These are phyloP conservation scores for Acacia crassicarpa DNA, from an alignment of 306 rosid species.

Conservation along the genomic window DNA sequence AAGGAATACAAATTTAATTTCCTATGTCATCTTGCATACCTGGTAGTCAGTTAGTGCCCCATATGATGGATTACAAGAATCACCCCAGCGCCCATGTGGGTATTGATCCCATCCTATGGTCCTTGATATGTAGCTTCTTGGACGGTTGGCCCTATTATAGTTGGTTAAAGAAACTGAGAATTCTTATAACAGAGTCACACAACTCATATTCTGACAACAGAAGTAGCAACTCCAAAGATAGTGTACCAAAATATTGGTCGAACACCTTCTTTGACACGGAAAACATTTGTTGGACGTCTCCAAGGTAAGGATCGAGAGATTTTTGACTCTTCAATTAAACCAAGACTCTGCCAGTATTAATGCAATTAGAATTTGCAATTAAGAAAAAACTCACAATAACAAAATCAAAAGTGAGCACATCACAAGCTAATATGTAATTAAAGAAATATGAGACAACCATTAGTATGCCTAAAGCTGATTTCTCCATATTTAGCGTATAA, in stretches of 20 bases:
- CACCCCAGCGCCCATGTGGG: constrained; percentile 96
- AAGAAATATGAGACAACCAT: constrained; percentile 44
- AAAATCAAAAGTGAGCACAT: constrained; percentile 24
- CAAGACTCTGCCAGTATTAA: constrained; percentile 74
- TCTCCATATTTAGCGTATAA: constrained; percentile 94
- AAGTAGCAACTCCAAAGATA: constrained; percentile 15
- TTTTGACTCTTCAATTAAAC: constrained; percentile 85
- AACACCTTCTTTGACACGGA: constrained; percentile 79
- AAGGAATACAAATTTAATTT: constrained; percentile 20
- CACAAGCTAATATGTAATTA: constrained; percentile 27
- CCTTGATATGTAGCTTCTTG: constrained; percentile 93
- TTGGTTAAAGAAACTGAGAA: constrained; percentile 35
- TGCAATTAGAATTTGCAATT: constrained; percentile 18
- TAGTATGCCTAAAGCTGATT: constrained; percentile 81
- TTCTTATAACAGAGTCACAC: constrained; percentile 24
- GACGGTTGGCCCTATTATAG: constrained; percentile 91
- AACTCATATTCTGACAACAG: constrained; percentile 16
- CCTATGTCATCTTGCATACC: constrained; percentile 43
- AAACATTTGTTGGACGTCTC: constrained; percentile 89
- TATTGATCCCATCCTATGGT: constrained; percentile 96
- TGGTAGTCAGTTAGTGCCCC: constrained; percentile 87
- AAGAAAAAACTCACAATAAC: constrained; percentile 27
- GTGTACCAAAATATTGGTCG: constrained; percentile 92
- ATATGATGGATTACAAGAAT: constrained; percentile 87
- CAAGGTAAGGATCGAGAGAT: constrained; percentile 78